Evolutionary conservation across 2,329 filamentous ascomycete genomes (phyloP), one percentile per base, ranked within the genome.

Genomic region (Pyrenophora seminiperda): DNA sequence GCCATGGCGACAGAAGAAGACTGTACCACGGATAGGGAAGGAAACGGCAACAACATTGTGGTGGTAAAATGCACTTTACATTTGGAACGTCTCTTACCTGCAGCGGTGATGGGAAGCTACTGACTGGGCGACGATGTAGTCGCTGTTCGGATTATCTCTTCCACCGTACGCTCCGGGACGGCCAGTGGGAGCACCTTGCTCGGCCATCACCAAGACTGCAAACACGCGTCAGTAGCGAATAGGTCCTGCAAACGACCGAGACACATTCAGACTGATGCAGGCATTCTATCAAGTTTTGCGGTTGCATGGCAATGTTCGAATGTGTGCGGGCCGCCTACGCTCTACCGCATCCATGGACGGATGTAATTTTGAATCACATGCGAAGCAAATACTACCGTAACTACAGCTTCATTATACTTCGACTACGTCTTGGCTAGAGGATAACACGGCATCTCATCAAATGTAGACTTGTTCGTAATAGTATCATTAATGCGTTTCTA

Each of bases 111-210:
- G 31, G 47, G 45, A 17, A 42, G 40, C 36, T 45, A 47, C 42
- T 43, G 27, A 31, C 20, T 41, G 45, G 41, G 41, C 47, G 45
- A 58, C 47, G 50, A 45, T 55, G 63, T 54, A 38, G 62, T 66
- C 63, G 63, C 63, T 58, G 54, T 61, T 63, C 63, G 64, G 64
- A 65, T 55, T 61, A 67, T 61, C 59, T 59, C 55, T 56, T 53
- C 54, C 50, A 54, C 61, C 56, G 59, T 49, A 51, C 50, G 47
- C 52, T 58, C 61, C 61, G 61, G 55, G 50, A 49, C 46, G 50
- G 54, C 52, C 42, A 49, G 42, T 52, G 43, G 48, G 39, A 50
- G 41, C 52, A 56, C 51, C 50, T 48, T 54, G 53, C 58, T 43
- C 52, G 32, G 36, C 51, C 53, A 51, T 52, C 38, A 50, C 42